Conservation (phyloP, 805 yeast species). For the Spathaspora hagerdaliae region DNA sequence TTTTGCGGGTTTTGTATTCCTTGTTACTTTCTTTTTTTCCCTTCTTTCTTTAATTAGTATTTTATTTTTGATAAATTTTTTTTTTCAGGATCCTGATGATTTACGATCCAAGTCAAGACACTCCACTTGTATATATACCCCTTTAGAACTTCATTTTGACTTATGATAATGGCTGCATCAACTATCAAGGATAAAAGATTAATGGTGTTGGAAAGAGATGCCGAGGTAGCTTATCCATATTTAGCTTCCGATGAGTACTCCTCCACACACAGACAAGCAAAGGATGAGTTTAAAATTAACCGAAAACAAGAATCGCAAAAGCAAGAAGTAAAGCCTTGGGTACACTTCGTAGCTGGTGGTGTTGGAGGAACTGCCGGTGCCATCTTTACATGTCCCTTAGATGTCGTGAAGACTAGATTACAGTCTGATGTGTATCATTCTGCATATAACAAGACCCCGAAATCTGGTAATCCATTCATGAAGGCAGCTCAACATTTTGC, state of each 20-base stretch:
- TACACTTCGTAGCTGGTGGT: conserved; percentile 88
- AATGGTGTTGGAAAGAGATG: conserved; percentile 43
- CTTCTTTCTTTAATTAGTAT: no score
- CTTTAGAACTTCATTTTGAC: no score
- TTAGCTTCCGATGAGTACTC: conserved; percentile 73
- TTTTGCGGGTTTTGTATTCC: background rate
- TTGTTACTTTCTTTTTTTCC: background rate
- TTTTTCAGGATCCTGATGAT: background rate
- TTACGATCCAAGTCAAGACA: background rate
- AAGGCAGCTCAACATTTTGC: conserved; percentile 66
- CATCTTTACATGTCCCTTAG: conserved; percentile 88
- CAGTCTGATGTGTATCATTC: conserved; percentile 81
- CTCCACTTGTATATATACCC: background rate
- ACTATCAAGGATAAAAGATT: conserved; percentile 10
- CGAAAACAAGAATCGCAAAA: conserved; percentile 3
- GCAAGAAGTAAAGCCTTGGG: conserved; percentile 42
- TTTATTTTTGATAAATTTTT: no score
- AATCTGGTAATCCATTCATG: conserved; percentile 32
- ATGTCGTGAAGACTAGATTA: conserved; percentile 90
- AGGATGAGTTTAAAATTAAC: conserved; percentile 12
- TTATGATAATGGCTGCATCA: background rate
- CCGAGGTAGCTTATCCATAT: conserved; percentile 55
- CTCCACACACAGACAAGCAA: conserved; percentile 44
- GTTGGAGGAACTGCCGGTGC: conserved; percentile 99
- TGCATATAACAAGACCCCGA: conserved; percentile 47